Base-by-base conservation (phyloP, 306 rosid species). In the Vicia villosa region DNA sequence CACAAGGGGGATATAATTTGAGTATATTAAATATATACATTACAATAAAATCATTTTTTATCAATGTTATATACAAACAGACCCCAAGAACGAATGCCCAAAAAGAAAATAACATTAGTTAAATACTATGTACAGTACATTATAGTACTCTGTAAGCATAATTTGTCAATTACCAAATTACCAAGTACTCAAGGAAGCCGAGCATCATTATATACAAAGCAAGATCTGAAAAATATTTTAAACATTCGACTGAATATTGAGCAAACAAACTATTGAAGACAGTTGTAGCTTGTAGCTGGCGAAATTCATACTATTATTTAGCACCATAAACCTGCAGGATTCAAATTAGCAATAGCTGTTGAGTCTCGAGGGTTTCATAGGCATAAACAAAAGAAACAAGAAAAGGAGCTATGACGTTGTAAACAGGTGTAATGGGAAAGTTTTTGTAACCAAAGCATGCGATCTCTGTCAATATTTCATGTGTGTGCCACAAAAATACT, bases 301-400 rank as follows among this genome's bases (percentile, higher is more conserved):
- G 66, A 64, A 41, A 19, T 63, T 14, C 66, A 68, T 70, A 62
- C 79, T 77, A 63, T 64, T 77, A 63, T 64, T 81, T 81, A 52
- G 87, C 79, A 41, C 63, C 76, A 77, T 82, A 87, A 78, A 89
- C 97, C 97, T 91, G 83, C 69, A 34, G 59, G 56, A 82, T 75
- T 40, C 72, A 80, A 67, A 81, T 13, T 40, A 69, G 52, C 46
- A 28, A 28, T 45, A 11, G 17, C 17, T 3, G 72, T 20, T 20
- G 28, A 66, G 66, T 13, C 46, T 14, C 49, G 46, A 69, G 30
- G 37, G 72, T 26, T 46, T 78, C 63, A 72, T 3, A 30, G 7
- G 42, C 24, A 81, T 62, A 55, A 66, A 60, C 42, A 34, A 47
- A 47, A 49, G 51, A 24, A 5, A 11, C 52, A 56, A 16, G 46